Evolutionary conservation across 1,139 yeast genomes (phyloP), one percentile per base, ranked within the genome.

Genomic region (Geotrichum fermentans): DNA sequence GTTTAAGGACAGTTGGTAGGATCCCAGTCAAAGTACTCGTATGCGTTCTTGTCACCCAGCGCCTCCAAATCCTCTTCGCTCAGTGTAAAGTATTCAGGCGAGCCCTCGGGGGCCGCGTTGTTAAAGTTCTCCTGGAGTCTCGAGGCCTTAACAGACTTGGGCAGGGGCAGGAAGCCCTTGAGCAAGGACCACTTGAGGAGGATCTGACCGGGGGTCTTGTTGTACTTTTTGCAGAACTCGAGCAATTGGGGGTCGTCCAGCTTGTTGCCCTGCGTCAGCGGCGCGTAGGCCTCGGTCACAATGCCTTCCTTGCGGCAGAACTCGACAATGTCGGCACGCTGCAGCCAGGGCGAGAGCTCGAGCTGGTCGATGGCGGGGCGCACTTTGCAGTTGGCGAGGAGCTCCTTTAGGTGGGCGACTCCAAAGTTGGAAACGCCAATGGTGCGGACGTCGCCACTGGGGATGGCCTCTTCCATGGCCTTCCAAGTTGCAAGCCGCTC

Each of bases 351-450:
- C 64, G 85, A 95, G 32, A 82, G 68, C 68, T 86, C 95, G 50
- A 83, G 75, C 68, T 87, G 95, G 65, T 82, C 79, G 47, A 73
- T 80, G 18, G 78, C 86, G 4, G 95, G 96, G 11, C 71, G 71
- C 35, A 79, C 64, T 43, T 77, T 74, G 48, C 77, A 74, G 42
- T 67, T 57, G 18, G 68, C 68, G 51, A 82, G 70, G 49, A 86
- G 68, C 39, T 68, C 72, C 56, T 79, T 71, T 53, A 84, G 59
- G 58, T 77, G 74, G 40, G 65, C 67, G 30, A 75, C 66, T 21
- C 83, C 75, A 65, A 78, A 83, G 71, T 87, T 87, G 40, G 90
- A 83, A 38, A 87, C 83, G 56, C 96, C 96, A 61, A 87, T 74
- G 33, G 88, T 77, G 62, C 72, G 79, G 40, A 78, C 69, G 66